Percentiles rank a stretch among this genome's conserved stretches.
phyloP scores from a whole-genome alignment of 2,329 filamentous ascomycete species.

The Thelonectria blattea region DNA sequence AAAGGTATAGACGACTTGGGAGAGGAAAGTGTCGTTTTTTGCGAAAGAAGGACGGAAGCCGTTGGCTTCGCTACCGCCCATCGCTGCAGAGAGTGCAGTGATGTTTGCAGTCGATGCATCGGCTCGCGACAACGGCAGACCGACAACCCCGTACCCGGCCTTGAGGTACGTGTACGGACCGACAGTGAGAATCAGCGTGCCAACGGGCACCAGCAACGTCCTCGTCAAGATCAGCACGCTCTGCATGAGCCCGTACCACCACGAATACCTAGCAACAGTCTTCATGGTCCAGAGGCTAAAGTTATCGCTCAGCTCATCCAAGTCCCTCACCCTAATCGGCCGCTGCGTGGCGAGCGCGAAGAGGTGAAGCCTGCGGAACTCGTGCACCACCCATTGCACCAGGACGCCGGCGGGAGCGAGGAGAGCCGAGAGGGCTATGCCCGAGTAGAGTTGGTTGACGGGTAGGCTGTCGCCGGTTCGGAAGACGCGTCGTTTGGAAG shows the following conservation, averaged over 20 bases:
- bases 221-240: constrained; percentile 22
- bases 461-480: constrained; percentile 14
- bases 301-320: constrained; percentile 29
- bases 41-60: constrained; percentile 20
- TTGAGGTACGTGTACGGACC: constrained; percentile 23
- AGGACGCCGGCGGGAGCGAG: constrained; percentile 22
- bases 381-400: constrained; percentile 28
- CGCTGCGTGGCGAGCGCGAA: constrained; percentile 26
- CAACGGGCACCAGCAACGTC: constrained; percentile 26
- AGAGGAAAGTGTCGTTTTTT: constrained; percentile 25
- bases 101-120: constrained; percentile 16
- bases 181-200: constrained; percentile 26
- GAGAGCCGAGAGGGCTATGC: constrained; percentile 24
- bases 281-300: constrained; percentile 23
- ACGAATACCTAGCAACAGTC: constrained; percentile 28
- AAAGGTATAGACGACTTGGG: constrained; percentile 28
- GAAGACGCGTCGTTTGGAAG: constrained; percentile 31
- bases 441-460: constrained; percentile 30
- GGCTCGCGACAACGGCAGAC: constrained; percentile 19
- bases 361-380: constrained; percentile 29
- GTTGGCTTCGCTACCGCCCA: constrained; percentile 9
- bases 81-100: constrained; percentile 21
- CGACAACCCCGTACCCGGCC: constrained; percentile 23
- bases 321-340: constrained; percentile 21
- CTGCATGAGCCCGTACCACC: constrained; percentile 35